These are phyloP conservation scores for Diaporthe destruens DNA, from an alignment of 2,329 filamentous ascomycete genomes.

Conservation along the genomic window DNA sequence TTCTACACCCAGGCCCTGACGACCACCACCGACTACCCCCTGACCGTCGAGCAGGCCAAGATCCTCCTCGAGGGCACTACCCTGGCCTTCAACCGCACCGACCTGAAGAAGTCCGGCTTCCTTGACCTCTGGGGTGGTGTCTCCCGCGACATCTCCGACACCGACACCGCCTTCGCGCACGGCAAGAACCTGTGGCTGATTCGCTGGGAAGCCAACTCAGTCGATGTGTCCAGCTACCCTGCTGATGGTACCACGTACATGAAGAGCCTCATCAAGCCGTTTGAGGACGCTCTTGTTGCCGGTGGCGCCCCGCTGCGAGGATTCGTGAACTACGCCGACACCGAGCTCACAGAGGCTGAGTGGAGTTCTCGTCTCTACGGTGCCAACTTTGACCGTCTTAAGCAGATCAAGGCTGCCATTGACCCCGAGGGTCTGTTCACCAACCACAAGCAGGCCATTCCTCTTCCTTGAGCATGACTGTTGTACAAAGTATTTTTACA, in stretches of 20 bases:
- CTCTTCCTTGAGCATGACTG: background rate
- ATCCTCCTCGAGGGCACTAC: slow-evolving; percentile 13
- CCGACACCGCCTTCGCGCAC: slow-evolving; percentile 16
- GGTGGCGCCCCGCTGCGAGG: background rate
- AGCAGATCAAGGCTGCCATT: slow-evolving; percentile 16
- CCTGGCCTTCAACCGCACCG: slow-evolving; percentile 20
- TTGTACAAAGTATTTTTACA: background rate
- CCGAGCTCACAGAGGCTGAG: slow-evolving; percentile 16
- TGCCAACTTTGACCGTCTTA: slow-evolving; percentile 12
- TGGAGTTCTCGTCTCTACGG: slow-evolving; percentile 15
- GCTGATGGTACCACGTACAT: background rate
- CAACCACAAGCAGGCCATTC: slow-evolving; percentile 16
- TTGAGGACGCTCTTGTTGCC: slow-evolving; percentile 1
- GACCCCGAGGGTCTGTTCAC: slow-evolving; percentile 1
- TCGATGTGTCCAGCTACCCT: slow-evolving; percentile 11
- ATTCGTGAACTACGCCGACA: slow-evolving; percentile 17
- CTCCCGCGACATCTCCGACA: slow-evolving; percentile 18
- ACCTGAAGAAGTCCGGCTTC: slow-evolving; percentile 12
- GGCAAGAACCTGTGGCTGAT: slow-evolving; percentile 18
- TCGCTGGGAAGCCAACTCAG: slow-evolving; percentile 19
- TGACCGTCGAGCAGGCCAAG: slow-evolving; percentile 14
- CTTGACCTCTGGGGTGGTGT: slow-evolving; percentile 19
- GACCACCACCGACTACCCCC: slow-evolving; percentile 17
- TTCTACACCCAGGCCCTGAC: slow-evolving; percentile 27
- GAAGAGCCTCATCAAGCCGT: slow-evolving; percentile 11